Evolutionary conservation across 1,284 basidiomycete genomes (phyloP).

Genomic region (Cutaneotrichosporon arboriforme): DNA sequence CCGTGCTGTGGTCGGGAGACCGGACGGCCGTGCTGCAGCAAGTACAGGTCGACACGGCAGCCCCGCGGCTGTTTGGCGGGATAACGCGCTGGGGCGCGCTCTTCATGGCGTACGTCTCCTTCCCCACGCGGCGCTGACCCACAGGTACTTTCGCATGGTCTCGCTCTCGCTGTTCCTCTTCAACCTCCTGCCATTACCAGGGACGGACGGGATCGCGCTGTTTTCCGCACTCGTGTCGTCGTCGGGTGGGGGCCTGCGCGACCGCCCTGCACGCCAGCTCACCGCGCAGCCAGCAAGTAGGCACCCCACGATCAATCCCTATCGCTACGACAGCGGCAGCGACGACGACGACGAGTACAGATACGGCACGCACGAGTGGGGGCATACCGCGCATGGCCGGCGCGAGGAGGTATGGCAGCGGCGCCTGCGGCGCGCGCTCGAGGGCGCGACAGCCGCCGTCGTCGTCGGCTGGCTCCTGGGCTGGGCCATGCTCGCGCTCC

Average conservation of each 20-base stretch:
- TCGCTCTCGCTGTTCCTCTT: slow-evolving; percentile 41
- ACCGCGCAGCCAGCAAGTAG: slow-evolving; percentile 7
- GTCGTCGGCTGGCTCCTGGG: slow-evolving; percentile 24
- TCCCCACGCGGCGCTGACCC: not conserved
- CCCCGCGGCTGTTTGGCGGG: slow-evolving; percentile 20
- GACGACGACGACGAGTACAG: slow-evolving; percentile 33
- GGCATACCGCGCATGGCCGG: slow-evolving; percentile 11
- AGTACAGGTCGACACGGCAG: slow-evolving; percentile 24
- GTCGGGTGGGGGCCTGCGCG: not conserved
- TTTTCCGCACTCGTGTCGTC: slow-evolving; percentile 22
- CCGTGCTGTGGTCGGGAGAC: slow-evolving; percentile 35
- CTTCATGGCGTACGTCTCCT: slow-evolving; percentile 30
- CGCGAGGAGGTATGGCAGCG: slow-evolving; percentile 28
- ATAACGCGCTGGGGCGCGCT: slow-evolving; percentile 29
- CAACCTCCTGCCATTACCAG: slow-evolving; percentile 44
- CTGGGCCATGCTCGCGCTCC: slow-evolving; percentile 31
- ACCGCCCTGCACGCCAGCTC: slow-evolving; percentile 3
- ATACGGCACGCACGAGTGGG: slow-evolving; percentile 15
- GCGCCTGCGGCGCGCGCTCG: slow-evolving; percentile 23
- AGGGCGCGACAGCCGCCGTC: slow-evolving; percentile 20
- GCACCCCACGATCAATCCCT: slow-evolving; percentile 16
- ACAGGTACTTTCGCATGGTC: slow-evolving; percentile 37
- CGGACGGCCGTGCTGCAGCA: slow-evolving; percentile 22
- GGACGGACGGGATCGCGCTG: slow-evolving; percentile 40
- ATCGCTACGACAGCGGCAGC: slow-evolving; percentile 14